Evolutionary conservation across 306 rosid genomes (phyloP).

Genomic region (Dryas alaskensis): DNA sequence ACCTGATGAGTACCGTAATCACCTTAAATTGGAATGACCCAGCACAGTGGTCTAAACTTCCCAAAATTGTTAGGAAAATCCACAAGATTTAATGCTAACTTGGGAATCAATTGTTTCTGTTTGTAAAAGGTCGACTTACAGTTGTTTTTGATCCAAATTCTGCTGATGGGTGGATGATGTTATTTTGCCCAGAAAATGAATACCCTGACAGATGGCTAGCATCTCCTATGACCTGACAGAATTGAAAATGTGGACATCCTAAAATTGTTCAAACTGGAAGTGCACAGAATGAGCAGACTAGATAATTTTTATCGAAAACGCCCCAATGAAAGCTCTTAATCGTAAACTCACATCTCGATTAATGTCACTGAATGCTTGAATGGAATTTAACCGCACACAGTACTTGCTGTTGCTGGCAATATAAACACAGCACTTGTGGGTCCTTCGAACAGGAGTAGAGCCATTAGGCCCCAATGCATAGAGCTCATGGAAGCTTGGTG

Average conservation of each 20-base stretch:
- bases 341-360: conserved; percentile 86
- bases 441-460: conserved; percentile 43
- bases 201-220: conserved; percentile 86
- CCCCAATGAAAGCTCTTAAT: conserved; percentile 16
- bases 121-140: conserved; percentile 45
- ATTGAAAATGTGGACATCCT: conserved; percentile 10
- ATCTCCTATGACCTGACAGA: conserved; percentile 74
- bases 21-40: conserved; percentile 20
- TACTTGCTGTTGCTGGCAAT: conserved; percentile 73
- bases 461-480: conserved; percentile 46
- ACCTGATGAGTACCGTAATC: conserved; percentile 22
- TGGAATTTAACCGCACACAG: conserved; percentile 81
- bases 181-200: conserved; percentile 85
- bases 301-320: neutral
- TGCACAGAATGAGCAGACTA: conserved; percentile 6
- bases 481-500: conserved; percentile 64
- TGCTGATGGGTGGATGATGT: conserved; percentile 76
- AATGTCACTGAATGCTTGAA: conserved; percentile 84
- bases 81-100: neutral
- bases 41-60: conserved; percentile 22
- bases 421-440: conserved; percentile 95
- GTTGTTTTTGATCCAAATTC: conserved; percentile 91
- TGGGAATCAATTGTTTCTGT: neutral
- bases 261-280: conserved; percentile 17
- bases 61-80: conserved; percentile 13